Evolutionary conservation across 2,329 filamentous ascomycete species (phyloP).

Genomic region (Diplodia mutila): DNA sequence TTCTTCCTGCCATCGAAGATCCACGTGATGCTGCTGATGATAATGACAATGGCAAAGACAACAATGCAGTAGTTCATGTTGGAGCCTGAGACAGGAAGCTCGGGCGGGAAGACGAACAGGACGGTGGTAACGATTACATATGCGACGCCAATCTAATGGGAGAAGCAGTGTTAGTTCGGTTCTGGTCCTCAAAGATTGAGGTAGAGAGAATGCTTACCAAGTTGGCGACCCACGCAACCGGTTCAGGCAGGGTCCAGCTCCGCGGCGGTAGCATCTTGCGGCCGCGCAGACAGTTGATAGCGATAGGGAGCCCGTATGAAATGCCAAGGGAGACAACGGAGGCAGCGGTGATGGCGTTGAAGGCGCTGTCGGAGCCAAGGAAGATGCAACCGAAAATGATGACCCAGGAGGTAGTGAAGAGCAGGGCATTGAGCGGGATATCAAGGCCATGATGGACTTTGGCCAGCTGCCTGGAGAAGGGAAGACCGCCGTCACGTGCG

Average conservation of each 20-base stretch:
- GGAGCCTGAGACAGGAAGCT: conserved; percentile 63
- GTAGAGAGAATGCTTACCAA: conserved; percentile 27
- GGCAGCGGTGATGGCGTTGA: conserved; percentile 72
- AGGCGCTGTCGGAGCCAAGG: conserved; percentile 68
- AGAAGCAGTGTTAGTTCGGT: not conserved
- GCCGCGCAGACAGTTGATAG: conserved; percentile 69
- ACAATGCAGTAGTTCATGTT: conserved; percentile 71
- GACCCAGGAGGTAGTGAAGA: conserved; percentile 63
- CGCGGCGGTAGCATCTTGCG: conserved; percentile 66
- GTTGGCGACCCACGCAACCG: conserved; percentile 65
- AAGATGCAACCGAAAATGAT: conserved; percentile 72
- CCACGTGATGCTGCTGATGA: conserved; percentile 63
- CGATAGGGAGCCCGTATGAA: conserved; percentile 74
- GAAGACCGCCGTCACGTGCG: conserved; percentile 68
- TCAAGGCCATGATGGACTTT: conserved; percentile 64
- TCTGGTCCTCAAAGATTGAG: not conserved
- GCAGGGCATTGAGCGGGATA: conserved; percentile 68
- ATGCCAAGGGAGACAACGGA: conserved; percentile 73
- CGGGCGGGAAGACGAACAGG: conserved; percentile 74
- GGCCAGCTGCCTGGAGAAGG: conserved; percentile 63
- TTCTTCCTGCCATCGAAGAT: conserved; percentile 64
- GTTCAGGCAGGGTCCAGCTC: conserved; percentile 59
- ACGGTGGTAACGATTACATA: conserved; percentile 74
- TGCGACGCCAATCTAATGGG: conserved; percentile 55
- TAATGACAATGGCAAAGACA: conserved; percentile 61